A percentile compares a stretch with the other conserved stretches of the same genome.
Evolutionary conservation across 2,329 filamentous ascomycete species (phyloP).

Genomic region (Xylaria sp.): DNA sequence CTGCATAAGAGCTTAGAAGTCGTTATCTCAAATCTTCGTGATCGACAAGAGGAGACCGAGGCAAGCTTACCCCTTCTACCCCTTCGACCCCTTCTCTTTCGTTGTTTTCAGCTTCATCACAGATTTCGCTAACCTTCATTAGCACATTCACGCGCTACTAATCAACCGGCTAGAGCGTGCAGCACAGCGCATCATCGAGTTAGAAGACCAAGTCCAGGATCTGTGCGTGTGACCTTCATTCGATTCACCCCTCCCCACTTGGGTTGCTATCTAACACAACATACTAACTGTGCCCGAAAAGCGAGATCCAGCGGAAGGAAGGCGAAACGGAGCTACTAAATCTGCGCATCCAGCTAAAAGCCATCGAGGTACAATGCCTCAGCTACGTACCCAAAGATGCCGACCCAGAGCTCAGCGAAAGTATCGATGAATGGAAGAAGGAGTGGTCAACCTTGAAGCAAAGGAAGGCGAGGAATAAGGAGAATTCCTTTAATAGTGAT

Average conservation of each 20-base stretch:
- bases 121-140: slow-evolving; percentile 41
- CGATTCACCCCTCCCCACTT: neutral
- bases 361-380: slow-evolving; percentile 68
- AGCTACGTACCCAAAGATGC: slow-evolving; percentile 58
- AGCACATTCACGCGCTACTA: slow-evolving; percentile 71
- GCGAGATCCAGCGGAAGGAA: slow-evolving; percentile 64
- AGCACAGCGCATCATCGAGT: slow-evolving; percentile 66
- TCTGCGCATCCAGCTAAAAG: slow-evolving; percentile 69
- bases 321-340: slow-evolving; percentile 70
- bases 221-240: slow-evolving; percentile 56
- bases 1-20: slow-evolving; percentile 62
- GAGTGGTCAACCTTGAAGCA: slow-evolving; percentile 66
- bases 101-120: slow-evolving; percentile 9
- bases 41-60: slow-evolving; percentile 68
- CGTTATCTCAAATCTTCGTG: slow-evolving; percentile 61
- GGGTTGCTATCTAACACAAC: slow-evolving; percentile 8
- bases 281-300: slow-evolving; percentile 45
- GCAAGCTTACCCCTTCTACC: slow-evolving; percentile 54
- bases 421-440: slow-evolving; percentile 69
- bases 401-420: slow-evolving; percentile 66
- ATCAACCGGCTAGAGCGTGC: slow-evolving; percentile 67
- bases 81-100: neutral
- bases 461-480: slow-evolving; percentile 51
- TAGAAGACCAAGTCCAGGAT: slow-evolving; percentile 67
- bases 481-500: slow-evolving; percentile 7